phyloP scores from a whole-genome alignment of 768 basidiomycete genomes.

The Paxillus involutus region DNA sequence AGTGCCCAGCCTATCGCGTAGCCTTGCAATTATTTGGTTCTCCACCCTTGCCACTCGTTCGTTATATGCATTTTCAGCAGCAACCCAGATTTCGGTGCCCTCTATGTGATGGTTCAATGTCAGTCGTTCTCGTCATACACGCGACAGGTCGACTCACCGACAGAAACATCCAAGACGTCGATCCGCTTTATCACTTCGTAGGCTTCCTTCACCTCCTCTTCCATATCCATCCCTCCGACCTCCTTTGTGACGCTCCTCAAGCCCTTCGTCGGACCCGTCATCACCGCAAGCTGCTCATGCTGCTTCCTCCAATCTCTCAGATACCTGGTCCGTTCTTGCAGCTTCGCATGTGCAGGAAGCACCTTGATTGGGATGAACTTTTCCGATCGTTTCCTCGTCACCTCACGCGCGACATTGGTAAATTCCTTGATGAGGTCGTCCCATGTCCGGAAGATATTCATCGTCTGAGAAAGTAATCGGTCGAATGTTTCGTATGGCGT shows the following conservation, averaged over 20 bases:
- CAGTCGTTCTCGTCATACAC: neutral
- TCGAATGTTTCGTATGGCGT: conserved; percentile 95
- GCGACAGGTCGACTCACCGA: conserved; percentile 52
- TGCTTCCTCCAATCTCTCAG: conserved; percentile 92
- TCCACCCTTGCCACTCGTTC: conserved; percentile 96
- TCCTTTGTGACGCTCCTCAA: conserved; percentile 71
- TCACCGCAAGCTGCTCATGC: conserved; percentile 94
- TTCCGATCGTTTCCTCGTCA: conserved; percentile 85
- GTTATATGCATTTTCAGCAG: conserved; percentile 96
- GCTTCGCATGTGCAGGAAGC: conserved; percentile 82
- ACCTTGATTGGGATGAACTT: conserved; percentile 98
- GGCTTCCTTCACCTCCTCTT: conserved; percentile 93
- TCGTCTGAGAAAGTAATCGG: conserved; percentile 71
- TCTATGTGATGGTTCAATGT: conserved; percentile 45
- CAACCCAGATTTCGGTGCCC: conserved; percentile 97
- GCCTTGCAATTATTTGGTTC: conserved; percentile 94
- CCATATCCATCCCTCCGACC: conserved; percentile 94
- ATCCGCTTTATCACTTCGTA: conserved; percentile 98
- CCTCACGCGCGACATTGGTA: conserved; percentile 89
- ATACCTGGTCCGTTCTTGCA: conserved; percentile 87
- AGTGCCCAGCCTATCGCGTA: conserved; percentile 90
- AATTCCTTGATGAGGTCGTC: conserved; percentile 91
- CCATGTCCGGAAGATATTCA: conserved; percentile 83
- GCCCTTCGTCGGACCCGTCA: conserved; percentile 94
- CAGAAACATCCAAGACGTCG: conserved; percentile 92